Evolutionary conservation across 805 yeast genomes (phyloP).

Genomic region (Ogataea wickerhamii): DNA sequence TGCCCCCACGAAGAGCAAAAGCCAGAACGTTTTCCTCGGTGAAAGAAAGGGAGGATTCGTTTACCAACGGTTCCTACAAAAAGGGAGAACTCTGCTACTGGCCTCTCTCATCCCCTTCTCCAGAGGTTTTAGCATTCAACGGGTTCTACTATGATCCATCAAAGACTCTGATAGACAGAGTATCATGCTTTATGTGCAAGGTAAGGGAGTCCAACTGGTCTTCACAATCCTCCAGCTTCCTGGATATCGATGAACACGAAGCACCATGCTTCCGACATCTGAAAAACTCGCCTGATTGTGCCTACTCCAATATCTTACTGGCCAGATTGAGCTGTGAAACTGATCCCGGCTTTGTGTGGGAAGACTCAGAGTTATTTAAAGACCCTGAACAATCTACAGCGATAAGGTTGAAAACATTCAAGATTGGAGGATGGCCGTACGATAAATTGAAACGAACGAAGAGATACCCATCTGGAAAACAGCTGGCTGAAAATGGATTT

Average conservation of each 20-base stretch:
- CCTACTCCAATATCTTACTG: constrained; percentile 19
- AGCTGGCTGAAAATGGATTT: constrained; percentile 62
- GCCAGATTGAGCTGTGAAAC: constrained; percentile 13
- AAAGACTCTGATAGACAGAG: constrained; percentile 43
- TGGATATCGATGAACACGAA: constrained; percentile 9
- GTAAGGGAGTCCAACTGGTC: constrained; percentile 58
- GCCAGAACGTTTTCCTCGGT: constrained; percentile 10
- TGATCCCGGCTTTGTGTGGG: constrained; percentile 17
- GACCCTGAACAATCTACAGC: constrained; percentile 35
- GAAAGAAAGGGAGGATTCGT: constrained; percentile 20
- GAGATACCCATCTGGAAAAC: constrained; percentile 37
- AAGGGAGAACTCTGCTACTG: constrained; percentile 29
- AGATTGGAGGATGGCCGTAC: constrained; percentile 42
- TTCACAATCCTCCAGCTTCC: not conserved
- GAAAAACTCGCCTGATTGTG: constrained; percentile 27
- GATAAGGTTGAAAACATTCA: constrained; percentile 40
- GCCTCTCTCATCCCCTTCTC: constrained; percentile 26
- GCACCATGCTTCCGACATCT: constrained; percentile 24
- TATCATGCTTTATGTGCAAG: constrained; percentile 57
- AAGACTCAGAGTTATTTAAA: constrained; percentile 25
- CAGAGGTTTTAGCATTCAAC: constrained; percentile 42
- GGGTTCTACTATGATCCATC: constrained; percentile 63
- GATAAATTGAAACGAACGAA: constrained; percentile 22
- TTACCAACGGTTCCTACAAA: constrained; percentile 15
- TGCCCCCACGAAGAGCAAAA: constrained; percentile 8